Conservation (phyloP, 1,284 basidiomycete genomes). For the Cronartium quercuum region DNA sequence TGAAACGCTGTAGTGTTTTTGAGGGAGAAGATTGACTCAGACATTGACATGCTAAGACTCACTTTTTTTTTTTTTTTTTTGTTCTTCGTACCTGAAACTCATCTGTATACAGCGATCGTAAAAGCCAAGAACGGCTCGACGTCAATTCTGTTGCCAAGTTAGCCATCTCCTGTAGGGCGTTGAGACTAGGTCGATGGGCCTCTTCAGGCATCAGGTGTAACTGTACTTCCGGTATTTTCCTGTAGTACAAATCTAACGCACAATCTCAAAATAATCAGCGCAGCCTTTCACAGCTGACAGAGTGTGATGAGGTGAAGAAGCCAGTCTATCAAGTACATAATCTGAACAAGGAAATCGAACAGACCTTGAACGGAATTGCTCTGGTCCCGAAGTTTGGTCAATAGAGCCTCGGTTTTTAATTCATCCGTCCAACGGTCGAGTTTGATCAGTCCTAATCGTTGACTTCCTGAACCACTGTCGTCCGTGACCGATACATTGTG, state of each 20-base stretch:
- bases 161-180: not conserved
- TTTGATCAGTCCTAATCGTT: not conserved
- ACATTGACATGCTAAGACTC: not conserved
- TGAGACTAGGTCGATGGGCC: not conserved
- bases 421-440: constrained; percentile 6
- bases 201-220: not conserved
- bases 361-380: not conserved
- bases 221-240: not conserved
- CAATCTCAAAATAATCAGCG: not conserved
- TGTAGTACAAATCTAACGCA: not conserved
- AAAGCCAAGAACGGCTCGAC: not conserved
- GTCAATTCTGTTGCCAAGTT: not conserved
- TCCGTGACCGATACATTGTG: not conserved
- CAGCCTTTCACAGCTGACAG: not conserved
- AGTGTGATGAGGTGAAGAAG: too few species aligned
- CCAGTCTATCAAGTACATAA: not conserved
- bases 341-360: not conserved
- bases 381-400: not conserved
- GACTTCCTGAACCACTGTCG: not conserved
- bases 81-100: not conserved
- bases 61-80: not conserved
- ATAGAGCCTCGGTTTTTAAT: not conserved
- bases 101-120: not conserved
- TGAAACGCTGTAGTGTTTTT: not conserved
- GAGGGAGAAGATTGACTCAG: not conserved